Evolutionary conservation across 2,329 filamentous ascomycete genomes (phyloP).

Genomic region (Lachnellula occidentalis): DNA sequence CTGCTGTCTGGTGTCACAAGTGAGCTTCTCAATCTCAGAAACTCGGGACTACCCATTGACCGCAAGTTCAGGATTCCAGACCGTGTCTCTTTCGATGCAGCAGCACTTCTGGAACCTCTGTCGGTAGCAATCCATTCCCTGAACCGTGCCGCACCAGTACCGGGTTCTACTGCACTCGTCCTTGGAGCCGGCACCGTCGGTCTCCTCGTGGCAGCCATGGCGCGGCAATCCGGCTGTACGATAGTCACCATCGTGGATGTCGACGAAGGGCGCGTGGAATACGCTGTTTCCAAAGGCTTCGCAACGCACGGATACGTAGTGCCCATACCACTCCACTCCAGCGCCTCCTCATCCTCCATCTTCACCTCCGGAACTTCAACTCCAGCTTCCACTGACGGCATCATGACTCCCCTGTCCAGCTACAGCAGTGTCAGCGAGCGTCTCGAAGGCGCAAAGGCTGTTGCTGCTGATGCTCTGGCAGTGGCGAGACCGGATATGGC

Average conservation of each 20-base stretch:
- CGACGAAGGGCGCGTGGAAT: constrained; percentile 53
- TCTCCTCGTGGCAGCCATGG: constrained; percentile 57
- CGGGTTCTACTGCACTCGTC: constrained; percentile 54
- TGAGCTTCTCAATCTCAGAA: constrained; percentile 29
- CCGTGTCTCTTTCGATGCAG: constrained; percentile 52
- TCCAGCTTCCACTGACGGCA: constrained; percentile 31
- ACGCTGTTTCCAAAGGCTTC: constrained; percentile 53
- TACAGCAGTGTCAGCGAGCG: constrained; percentile 37
- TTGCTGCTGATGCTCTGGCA: constrained; percentile 46
- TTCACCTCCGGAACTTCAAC: constrained; percentile 43
- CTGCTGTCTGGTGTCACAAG: constrained; percentile 58
- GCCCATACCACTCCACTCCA: constrained; percentile 38
- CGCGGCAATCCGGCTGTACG: constrained; percentile 53
- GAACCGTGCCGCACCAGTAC: constrained; percentile 47
- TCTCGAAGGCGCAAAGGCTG: constrained; percentile 45
- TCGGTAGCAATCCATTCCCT: constrained; percentile 58
- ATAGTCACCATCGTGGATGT: constrained; percentile 57
- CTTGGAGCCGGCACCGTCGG: constrained; percentile 62
- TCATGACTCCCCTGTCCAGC: constrained; percentile 37
- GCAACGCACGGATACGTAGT: constrained; percentile 55
- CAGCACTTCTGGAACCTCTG: constrained; percentile 56
- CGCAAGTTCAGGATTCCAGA: constrained; percentile 45
- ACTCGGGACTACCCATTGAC: constrained; percentile 1
- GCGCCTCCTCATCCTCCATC: constrained; percentile 40
- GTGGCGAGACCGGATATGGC: constrained; percentile 23